These are phyloP conservation scores for Akanthomyces dipterigenus DNA, from an alignment of 2,329 filamentous ascomycete species.

Conservation along the genomic window DNA sequence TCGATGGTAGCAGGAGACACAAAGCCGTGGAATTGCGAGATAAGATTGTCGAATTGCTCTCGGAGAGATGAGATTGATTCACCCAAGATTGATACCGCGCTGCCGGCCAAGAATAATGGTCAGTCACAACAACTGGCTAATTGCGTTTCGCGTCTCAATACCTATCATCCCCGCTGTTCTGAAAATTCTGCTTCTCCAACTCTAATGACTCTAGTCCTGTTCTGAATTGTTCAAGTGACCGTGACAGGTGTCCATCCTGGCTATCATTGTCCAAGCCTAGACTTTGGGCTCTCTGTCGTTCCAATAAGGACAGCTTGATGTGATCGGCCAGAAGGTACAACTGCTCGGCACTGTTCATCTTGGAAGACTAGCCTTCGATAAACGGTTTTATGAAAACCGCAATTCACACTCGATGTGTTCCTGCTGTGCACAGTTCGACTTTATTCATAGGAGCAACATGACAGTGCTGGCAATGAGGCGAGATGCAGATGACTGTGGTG, in stretches of 20 bases:
- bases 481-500: not conserved
- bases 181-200: conserved; percentile 55
- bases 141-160: conserved; percentile 25
- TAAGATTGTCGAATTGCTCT: conserved; percentile 69
- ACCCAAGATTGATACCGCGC: conserved; percentile 43
- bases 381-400: not conserved
- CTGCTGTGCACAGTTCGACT: not conserved
- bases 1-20: conserved; percentile 41
- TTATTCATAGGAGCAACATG: not conserved
- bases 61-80: conserved; percentile 64
- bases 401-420: not conserved
- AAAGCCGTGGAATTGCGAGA: conserved; percentile 71
- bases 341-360: conserved; percentile 52
- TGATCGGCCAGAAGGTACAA: conserved; percentile 92
- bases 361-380: not conserved
- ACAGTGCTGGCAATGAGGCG: not conserved
- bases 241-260: conserved; percentile 82
- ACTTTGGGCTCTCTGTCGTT: conserved; percentile 78
- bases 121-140: not conserved
- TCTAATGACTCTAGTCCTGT: conserved; percentile 69
- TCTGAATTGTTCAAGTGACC: conserved; percentile 79
- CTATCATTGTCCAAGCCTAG: conserved; percentile 71
- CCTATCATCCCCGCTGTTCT: conserved; percentile 58
- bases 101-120: conserved; percentile 15
- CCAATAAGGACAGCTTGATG: conserved; percentile 90